Percentiles rank a stretch among this genome's conserved stretches.
phyloP scores from a whole-genome alignment of 768 basidiomycete genomes.

The Kwoniella pini region DNA sequence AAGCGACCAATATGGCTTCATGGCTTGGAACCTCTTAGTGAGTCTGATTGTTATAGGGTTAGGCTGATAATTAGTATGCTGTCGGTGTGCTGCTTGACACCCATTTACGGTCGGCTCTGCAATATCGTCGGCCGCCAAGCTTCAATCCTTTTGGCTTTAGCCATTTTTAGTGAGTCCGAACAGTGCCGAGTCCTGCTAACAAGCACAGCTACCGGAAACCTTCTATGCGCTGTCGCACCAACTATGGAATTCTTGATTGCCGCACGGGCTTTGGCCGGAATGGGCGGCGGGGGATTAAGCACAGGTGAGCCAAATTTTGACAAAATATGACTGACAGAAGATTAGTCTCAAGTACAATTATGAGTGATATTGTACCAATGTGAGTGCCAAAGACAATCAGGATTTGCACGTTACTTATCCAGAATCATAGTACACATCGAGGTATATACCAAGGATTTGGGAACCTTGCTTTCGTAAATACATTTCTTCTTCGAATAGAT shows the following conservation, averaged over 20 bases:
- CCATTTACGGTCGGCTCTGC: slow-evolving; percentile 43
- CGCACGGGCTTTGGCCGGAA: slow-evolving; percentile 39
- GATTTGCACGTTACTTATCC: background rate
- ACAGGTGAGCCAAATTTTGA: slow-evolving; percentile 9
- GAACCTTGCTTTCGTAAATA: slow-evolving; percentile 61
- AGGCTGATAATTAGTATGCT: slow-evolving; percentile 28
- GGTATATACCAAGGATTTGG: slow-evolving; percentile 81
- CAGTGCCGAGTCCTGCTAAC: background rate
- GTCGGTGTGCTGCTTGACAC: slow-evolving; percentile 40
- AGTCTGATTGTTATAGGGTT: background rate
- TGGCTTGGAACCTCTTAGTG: slow-evolving; percentile 51
- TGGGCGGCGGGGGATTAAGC: slow-evolving; percentile 44
- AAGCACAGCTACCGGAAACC: slow-evolving; percentile 27
- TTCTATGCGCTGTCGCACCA: slow-evolving; percentile 40
- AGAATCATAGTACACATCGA: slow-evolving; percentile 49
- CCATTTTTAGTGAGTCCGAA: slow-evolving; percentile 27
- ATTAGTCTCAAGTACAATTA: slow-evolving; percentile 59
- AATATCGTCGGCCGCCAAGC: slow-evolving; percentile 39
- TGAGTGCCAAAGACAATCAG: slow-evolving; percentile 61
- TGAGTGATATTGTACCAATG: slow-evolving; percentile 79
- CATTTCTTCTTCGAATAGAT: slow-evolving; percentile 43
- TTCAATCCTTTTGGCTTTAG: slow-evolving; percentile 31
- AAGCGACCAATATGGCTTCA: slow-evolving; percentile 44
- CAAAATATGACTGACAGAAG: background rate
- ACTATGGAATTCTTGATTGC: slow-evolving; percentile 38